Evolutionary conservation across 1,139 yeast genomes (phyloP).

Genomic region (Hyphopichia khmerensis): DNA sequence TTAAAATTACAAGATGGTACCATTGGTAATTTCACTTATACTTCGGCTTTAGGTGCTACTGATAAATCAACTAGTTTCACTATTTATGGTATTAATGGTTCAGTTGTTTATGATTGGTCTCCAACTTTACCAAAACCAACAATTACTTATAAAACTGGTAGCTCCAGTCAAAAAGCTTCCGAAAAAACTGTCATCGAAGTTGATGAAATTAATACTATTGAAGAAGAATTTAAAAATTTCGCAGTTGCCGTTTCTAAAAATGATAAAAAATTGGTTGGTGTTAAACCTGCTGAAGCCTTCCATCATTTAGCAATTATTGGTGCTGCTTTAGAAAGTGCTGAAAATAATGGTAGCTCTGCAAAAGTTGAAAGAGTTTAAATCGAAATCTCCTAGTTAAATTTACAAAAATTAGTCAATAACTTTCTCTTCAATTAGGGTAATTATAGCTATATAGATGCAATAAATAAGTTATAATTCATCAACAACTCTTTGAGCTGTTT

Average conservation of each 20-base stretch:
- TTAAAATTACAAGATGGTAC: conserved; percentile 59
- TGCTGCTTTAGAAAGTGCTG: conserved; percentile 75
- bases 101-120: conserved; percentile 62
- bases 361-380: conserved; percentile 39
- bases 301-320: conserved; percentile 89
- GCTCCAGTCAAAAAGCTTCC: conserved; percentile 42
- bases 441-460: background rate
- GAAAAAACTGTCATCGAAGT: conserved; percentile 49
- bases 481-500: conserved; percentile 4
- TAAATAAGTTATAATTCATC: conserved; percentile 1
- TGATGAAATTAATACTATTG: conserved; percentile 53
- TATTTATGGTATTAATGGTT: conserved; percentile 78
- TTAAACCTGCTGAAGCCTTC: conserved; percentile 75
- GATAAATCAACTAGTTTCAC: conserved; percentile 65
- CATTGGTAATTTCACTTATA: conserved; percentile 87
- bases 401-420: no score
- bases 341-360: conserved; percentile 57
- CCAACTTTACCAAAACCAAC: conserved; percentile 51
- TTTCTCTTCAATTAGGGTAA: no score
- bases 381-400: no score
- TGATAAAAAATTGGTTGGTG: conserved; percentile 57
- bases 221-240: conserved; percentile 71
- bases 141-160: conserved; percentile 45
- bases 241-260: conserved; percentile 64
- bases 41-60: conserved; percentile 86